A percentile compares a stretch with the other conserved stretches of the same genome.
Evolutionary conservation across 2,329 filamentous ascomycete species (phyloP).

Genomic region (Microascus cirrosus): DNA sequence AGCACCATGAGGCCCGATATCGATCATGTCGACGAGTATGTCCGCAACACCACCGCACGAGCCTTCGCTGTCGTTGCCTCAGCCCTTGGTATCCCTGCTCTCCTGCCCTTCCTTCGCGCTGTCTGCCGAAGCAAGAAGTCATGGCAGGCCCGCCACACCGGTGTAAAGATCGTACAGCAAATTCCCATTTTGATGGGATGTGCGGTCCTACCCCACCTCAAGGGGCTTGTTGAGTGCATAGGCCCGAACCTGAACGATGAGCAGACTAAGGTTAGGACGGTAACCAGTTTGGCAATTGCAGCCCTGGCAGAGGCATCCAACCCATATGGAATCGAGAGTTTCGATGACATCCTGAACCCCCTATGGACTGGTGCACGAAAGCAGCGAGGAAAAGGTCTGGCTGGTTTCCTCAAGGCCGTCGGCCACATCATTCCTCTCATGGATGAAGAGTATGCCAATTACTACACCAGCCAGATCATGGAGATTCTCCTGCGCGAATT

Average conservation of each 20-base stretch:
- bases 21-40: slow-evolving; percentile 96
- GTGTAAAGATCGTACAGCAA: slow-evolving; percentile 98
- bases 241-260: slow-evolving; percentile 93
- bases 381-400: slow-evolving; percentile 90
- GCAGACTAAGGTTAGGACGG: slow-evolving; percentile 93
- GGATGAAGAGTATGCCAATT: slow-evolving; percentile 99
- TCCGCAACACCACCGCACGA: slow-evolving; percentile 91
- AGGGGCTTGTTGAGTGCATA: slow-evolving; percentile 93
- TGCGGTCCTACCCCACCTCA: slow-evolving; percentile 87
- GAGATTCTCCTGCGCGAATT: slow-evolving; percentile 95
- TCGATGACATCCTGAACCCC: slow-evolving; percentile 94
- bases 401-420: slow-evolving; percentile 92
- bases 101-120: slow-evolving; percentile 87
- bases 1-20: slow-evolving; percentile 98
- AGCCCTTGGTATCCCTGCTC: slow-evolving; percentile 86
- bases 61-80: slow-evolving; percentile 97
- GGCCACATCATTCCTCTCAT: slow-evolving; percentile 97
- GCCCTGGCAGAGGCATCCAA: slow-evolving; percentile 93
- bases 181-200: slow-evolving; percentile 99
- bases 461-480: slow-evolving; percentile 98
- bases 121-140: slow-evolving; percentile 98
- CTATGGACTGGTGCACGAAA: slow-evolving; percentile 94
- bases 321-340: slow-evolving; percentile 97
- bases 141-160: slow-evolving; percentile 95
- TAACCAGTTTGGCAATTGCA: slow-evolving; percentile 89